phyloP scores from a whole-genome alignment of 2,329 filamentous ascomycete genomes.

The Xylaria sp. region DNA sequence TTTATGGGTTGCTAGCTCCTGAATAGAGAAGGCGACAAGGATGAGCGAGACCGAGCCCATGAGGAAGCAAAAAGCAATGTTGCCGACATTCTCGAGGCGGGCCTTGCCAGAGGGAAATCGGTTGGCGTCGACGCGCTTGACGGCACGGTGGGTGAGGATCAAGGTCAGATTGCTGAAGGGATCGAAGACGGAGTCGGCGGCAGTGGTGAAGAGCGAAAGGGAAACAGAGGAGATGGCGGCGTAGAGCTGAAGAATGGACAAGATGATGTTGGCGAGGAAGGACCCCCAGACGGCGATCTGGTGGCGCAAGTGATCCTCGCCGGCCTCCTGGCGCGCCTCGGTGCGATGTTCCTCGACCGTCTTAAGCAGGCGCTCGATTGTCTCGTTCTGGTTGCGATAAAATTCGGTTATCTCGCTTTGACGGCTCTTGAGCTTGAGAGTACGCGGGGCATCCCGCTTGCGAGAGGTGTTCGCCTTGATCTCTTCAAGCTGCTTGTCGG shows the following conservation, averaged over 20 bases:
- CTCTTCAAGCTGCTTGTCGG: slow-evolving; percentile 76
- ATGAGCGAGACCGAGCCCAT: slow-evolving; percentile 94
- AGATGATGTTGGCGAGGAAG: slow-evolving; percentile 82
- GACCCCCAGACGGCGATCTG: slow-evolving; percentile 74
- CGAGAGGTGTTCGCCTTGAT: slow-evolving; percentile 85
- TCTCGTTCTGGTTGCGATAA: slow-evolving; percentile 91
- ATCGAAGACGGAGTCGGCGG: slow-evolving; percentile 96
- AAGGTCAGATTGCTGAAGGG: slow-evolving; percentile 89
- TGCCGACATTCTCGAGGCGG: slow-evolving; percentile 93
- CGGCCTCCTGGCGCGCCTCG: slow-evolving; percentile 81
- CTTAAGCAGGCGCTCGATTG: slow-evolving; percentile 91
- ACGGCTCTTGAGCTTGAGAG: slow-evolving; percentile 43
- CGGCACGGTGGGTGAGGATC: slow-evolving; percentile 87
- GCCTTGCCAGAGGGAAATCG: slow-evolving; percentile 94
- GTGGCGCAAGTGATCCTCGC: slow-evolving; percentile 82
- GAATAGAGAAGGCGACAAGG: slow-evolving; percentile 86
- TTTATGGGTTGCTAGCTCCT: slow-evolving; percentile 70
- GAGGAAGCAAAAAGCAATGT: slow-evolving; percentile 95
- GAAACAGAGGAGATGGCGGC: slow-evolving; percentile 87
- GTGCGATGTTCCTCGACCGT: slow-evolving; percentile 90
- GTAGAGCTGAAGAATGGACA: slow-evolving; percentile 87
- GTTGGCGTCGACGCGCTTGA: slow-evolving; percentile 84
- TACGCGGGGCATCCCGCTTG: slow-evolving; percentile 67
- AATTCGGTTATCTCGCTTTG: slow-evolving; percentile 77
- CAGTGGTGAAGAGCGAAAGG: slow-evolving; percentile 96